A percentile compares a stretch with the other conserved stretches of the same genome.
Evolutionary conservation across 2,329 filamentous ascomycete genomes (phyloP).

Genomic region (Penicillium sp.): DNA sequence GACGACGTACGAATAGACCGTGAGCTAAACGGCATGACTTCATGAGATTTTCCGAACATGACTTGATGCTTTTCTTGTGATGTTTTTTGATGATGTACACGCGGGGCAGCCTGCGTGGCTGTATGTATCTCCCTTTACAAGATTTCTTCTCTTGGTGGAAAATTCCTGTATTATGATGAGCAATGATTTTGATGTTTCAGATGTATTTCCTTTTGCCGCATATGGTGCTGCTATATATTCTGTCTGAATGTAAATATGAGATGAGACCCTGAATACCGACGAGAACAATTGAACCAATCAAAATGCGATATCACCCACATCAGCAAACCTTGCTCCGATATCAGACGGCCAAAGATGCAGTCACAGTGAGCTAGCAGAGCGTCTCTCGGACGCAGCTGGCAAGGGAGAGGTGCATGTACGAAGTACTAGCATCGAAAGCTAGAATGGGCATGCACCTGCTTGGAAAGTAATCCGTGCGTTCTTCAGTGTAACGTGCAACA

Average conservation of each 20-base stretch:
- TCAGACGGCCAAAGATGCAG: constrained; percentile 1
- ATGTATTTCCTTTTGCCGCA: constrained; percentile 15
- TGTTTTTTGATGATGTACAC: constrained; percentile 7
- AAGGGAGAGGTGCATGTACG: constrained; percentile 7
- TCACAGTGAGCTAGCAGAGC: not conserved
- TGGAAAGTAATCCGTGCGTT: constrained; percentile 24
- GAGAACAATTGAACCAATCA: constrained; percentile 12
- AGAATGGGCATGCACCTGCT: constrained; percentile 23
- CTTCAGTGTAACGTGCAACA: not conserved
- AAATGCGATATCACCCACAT: not conserved
- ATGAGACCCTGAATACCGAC: constrained; percentile 11
- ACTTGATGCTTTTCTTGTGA: constrained; percentile 12
- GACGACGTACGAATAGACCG: constrained; percentile 29
- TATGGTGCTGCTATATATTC: constrained; percentile 5
- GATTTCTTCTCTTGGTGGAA: constrained; percentile 1
- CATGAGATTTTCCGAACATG: constrained; percentile 5
- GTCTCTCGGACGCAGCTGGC: not conserved
- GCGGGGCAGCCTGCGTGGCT: not conserved
- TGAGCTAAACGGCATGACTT: constrained; percentile 9
- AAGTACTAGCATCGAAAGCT: not conserved
- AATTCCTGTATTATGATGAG: constrained; percentile 24
- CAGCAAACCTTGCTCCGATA: not conserved
- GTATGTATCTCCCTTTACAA: constrained; percentile 3
- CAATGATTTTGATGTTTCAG: constrained; percentile 20
- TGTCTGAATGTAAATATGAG: constrained; percentile 31